Evolutionary conservation across 257 asterid species (phyloP).

Genomic region (Solanum etuberosum): DNA sequence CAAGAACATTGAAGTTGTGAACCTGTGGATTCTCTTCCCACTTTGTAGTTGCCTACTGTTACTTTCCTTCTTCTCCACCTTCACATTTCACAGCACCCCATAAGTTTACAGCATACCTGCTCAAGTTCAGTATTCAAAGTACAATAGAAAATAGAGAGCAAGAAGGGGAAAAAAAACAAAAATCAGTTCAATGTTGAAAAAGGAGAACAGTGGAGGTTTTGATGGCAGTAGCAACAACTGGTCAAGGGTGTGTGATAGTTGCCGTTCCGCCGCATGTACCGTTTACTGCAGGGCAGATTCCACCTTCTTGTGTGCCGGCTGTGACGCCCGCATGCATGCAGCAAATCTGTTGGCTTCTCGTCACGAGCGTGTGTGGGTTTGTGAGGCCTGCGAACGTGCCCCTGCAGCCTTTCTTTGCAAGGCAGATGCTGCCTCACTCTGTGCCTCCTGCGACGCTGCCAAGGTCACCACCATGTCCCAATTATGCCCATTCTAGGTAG

Average conservation of each 20-base stretch:
- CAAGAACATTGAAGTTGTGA: not conserved
- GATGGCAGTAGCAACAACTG: slow-evolving; percentile 10
- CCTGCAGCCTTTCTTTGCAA: slow-evolving; percentile 69
- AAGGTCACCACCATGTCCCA: slow-evolving; percentile 83
- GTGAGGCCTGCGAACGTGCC: slow-evolving; percentile 48
- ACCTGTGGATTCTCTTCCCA: slow-evolving; percentile 12
- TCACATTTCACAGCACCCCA: not conserved
- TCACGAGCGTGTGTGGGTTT: slow-evolving; percentile 44
- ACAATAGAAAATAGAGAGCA: not conserved
- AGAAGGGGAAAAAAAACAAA: not conserved
- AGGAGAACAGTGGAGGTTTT: slow-evolving; percentile 4
- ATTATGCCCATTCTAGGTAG: slow-evolving; percentile 19
- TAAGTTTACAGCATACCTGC: not conserved
- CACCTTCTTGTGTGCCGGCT: slow-evolving; percentile 42
- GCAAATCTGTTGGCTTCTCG: slow-evolving; percentile 16
- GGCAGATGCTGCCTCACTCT: slow-evolving; percentile 76
- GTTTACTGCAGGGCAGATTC: slow-evolving; percentile 49
- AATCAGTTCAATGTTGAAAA: slow-evolving; percentile 17
- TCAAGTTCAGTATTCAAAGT: not conserved
- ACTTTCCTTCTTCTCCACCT: not conserved
- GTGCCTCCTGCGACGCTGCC: slow-evolving; percentile 57
- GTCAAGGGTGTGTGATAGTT: slow-evolving; percentile 45
- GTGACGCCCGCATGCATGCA: slow-evolving; percentile 42
- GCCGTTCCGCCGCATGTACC: slow-evolving; percentile 33
- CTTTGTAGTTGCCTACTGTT: not conserved